Conservation (phyloP, 2,329 filamentous ascomycete species). For the Cladosporium cucumerinum region DNA sequence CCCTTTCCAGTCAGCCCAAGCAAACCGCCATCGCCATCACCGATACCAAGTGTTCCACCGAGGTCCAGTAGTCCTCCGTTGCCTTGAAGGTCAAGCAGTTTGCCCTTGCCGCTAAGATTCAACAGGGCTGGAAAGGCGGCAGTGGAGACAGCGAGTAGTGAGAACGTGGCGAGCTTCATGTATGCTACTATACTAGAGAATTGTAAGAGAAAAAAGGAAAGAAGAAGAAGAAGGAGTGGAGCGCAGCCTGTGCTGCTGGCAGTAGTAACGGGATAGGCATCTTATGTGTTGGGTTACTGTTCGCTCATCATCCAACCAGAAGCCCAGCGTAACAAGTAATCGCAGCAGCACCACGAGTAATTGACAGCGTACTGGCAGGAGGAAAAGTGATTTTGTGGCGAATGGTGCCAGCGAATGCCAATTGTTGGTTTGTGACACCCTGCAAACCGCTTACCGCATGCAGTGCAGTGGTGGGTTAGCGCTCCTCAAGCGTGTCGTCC, state of each 20-base stretch:
- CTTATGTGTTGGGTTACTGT: not conserved
- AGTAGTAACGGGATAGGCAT: not conserved
- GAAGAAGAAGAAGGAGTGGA: not conserved
- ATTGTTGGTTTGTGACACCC: not conserved
- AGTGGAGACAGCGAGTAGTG: slow-evolving; percentile 3
- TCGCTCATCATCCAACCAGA: not conserved
- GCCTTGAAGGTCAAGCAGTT: not conserved
- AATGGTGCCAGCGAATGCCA: not conserved
- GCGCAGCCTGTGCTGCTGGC: not conserved
- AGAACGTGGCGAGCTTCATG: slow-evolving; percentile 14
- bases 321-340: not conserved
- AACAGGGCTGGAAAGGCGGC: slow-evolving; percentile 10
- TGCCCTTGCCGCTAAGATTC: slow-evolving; percentile 3
- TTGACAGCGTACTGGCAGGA: not conserved
- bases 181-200: not conserved
- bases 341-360: not conserved
- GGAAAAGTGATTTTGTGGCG: not conserved
- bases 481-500: not conserved
- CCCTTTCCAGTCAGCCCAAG: slow-evolving; percentile 7
- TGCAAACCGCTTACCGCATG: not conserved
- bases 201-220: not conserved
- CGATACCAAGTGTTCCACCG: not conserved
- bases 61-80: not conserved
- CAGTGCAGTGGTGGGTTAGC: not conserved
- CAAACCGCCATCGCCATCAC: not conserved